Evolutionary conservation across 2,329 filamentous ascomycete genomes (phyloP).

Genomic region (Zalaria obscura): DNA sequence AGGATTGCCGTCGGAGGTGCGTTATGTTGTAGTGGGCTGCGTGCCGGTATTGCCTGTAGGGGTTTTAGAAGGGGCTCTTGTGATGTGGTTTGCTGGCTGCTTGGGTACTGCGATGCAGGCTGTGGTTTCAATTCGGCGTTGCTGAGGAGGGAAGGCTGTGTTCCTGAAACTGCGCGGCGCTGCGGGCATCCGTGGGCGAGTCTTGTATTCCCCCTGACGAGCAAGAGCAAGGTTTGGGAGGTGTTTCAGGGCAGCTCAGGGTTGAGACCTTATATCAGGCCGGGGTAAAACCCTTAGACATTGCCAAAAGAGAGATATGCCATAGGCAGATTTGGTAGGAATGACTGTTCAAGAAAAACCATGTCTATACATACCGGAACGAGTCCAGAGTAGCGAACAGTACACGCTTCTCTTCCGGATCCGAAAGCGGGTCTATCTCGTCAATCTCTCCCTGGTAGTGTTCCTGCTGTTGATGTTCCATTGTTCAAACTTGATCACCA

Average conservation of each 20-base stretch:
- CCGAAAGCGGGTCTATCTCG: slow-evolving; percentile 50
- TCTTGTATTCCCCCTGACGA: too few species aligned
- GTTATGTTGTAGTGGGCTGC: slow-evolving; percentile 82
- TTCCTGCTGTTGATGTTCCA: neutral
- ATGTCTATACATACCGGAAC: slow-evolving; percentile 53
- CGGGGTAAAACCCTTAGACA: neutral
- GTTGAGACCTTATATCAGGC: neutral
- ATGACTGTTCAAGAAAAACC: too few species aligned
- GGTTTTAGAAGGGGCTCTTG: neutral
- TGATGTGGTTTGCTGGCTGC: too few species aligned
- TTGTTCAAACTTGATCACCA: too few species aligned
- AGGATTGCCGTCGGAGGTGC: slow-evolving; percentile 77
- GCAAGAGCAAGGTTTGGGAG: too few species aligned
- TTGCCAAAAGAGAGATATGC: too few species aligned
- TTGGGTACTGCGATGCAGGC: too few species aligned
- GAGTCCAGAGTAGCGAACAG: slow-evolving; percentile 77
- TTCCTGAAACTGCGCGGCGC: too few species aligned
- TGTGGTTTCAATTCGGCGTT: too few species aligned
- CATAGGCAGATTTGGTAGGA: too few species aligned
- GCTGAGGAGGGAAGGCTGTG: too few species aligned
- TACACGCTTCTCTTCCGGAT: slow-evolving; percentile 68
- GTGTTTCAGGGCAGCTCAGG: neutral
- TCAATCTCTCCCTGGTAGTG: slow-evolving; percentile 36
- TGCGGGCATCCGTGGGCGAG: too few species aligned
- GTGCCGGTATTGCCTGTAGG: slow-evolving; percentile 49